These are phyloP conservation scores for Globisporangium paroecandrum DNA, from an alignment of 352 stramenopile genomes.

Conservation along the genomic window DNA sequence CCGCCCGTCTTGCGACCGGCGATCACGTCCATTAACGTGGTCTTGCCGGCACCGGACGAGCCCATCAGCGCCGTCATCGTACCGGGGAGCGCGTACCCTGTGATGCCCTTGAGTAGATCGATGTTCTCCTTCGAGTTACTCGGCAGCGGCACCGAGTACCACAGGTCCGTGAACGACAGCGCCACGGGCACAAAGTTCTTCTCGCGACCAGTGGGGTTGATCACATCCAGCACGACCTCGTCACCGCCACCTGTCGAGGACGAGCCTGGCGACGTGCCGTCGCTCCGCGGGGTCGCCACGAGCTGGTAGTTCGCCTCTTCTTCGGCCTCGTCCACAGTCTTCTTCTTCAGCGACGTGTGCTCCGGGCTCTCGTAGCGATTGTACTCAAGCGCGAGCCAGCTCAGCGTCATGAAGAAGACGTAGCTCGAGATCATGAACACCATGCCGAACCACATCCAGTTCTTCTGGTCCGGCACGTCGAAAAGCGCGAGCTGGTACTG, in stretches of 20 bases:
- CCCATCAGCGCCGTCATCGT: constrained; percentile 46
- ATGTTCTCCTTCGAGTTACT: constrained; percentile 16
- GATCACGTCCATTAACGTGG: constrained; percentile 90
- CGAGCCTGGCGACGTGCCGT: neutral
- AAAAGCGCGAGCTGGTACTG: neutral
- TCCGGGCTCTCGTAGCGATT: neutral
- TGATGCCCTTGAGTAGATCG: constrained; percentile 34
- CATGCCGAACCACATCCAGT: constrained; percentile 1
- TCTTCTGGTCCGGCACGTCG: neutral
- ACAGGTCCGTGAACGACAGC: constrained; percentile 23
- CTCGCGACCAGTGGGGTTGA: neutral
- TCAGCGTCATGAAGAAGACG: neutral
- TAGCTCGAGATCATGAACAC: neutral
- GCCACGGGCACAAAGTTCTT: constrained; percentile 21
- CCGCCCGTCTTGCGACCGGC: constrained; percentile 82
- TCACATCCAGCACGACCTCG: neutral
- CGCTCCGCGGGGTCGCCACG: no score
- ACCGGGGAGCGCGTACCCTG: constrained; percentile 28
- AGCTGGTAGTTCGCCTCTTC: no score
- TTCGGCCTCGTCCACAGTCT: no score
- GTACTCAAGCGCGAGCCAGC: neutral
- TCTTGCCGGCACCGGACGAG: constrained; percentile 65
- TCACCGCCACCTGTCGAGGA: neutral
- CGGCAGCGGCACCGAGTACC: constrained; percentile 20
- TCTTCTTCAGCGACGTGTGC: neutral